These are phyloP conservation scores for Volvox carteri DNA, from an alignment of 163 green algal species.

Conservation along the genomic window DNA sequence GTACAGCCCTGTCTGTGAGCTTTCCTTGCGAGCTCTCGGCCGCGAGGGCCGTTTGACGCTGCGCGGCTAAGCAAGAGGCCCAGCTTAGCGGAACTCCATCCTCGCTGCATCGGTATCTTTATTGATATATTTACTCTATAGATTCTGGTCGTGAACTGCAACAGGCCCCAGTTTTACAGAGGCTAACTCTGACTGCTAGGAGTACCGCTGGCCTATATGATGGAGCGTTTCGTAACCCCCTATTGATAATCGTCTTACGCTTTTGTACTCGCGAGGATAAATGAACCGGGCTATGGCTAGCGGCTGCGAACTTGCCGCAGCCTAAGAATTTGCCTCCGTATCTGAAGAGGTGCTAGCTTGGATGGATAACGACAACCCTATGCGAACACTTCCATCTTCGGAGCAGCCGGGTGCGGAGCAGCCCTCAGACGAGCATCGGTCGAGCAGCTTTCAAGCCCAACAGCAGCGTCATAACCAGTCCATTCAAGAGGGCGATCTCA, in stretches of 20 bases:
- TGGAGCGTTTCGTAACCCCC: not conserved
- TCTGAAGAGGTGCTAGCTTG: not conserved
- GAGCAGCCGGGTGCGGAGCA: not conserved
- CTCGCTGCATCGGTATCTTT: not conserved
- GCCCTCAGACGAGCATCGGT: not conserved
- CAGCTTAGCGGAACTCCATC: not conserved
- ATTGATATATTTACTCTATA: not conserved
- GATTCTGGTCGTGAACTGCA: not conserved
- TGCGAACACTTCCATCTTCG: not conserved
- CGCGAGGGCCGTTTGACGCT: not conserved
- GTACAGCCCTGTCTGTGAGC: no score
- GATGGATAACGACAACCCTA: not conserved
- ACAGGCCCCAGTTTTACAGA: not conserved
- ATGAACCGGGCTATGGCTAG: not conserved
- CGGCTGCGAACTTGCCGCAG: not conserved
- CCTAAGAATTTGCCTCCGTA: not conserved
- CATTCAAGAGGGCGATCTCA: not conserved
- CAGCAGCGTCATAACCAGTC: not conserved
- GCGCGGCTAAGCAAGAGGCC: not conserved
- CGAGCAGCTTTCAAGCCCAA: not conserved
- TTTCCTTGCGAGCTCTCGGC: no score
- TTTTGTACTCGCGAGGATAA: not conserved
- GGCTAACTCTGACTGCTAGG: not conserved
- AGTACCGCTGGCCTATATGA: not conserved
- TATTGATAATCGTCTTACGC: not conserved